phyloP scores from a whole-genome alignment of 176 grass and related monocot species.

The Oryza meyeriana region DNA sequence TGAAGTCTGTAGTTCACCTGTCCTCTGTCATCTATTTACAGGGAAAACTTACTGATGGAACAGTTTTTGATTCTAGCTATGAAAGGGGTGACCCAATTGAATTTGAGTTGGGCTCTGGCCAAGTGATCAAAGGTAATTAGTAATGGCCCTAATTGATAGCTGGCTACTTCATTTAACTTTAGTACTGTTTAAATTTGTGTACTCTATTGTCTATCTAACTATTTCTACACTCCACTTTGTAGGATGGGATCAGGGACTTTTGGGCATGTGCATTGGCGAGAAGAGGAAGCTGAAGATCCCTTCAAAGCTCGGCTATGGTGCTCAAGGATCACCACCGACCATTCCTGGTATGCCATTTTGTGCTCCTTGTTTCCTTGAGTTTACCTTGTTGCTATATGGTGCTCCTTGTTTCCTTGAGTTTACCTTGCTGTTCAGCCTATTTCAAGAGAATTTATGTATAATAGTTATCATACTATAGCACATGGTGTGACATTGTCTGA shows the following conservation, averaged over 20 bases:
- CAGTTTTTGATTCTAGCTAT: conserved; percentile 97
- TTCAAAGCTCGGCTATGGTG: conserved; percentile 88
- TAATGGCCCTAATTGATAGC: neutral
- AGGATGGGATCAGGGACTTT: conserved; percentile 97
- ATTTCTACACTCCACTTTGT: conserved; percentile 1
- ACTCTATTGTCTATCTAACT: neutral
- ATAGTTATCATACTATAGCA: neutral
- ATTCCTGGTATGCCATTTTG: conserved; percentile 59
- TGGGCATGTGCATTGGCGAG: conserved; percentile 97
- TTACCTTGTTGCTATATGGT: no score
- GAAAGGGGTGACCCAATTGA: conserved; percentile 96
- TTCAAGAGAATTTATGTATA: neutral
- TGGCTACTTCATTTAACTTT: neutral
- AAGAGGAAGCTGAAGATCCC: conserved; percentile 97
- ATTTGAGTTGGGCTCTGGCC: conserved; percentile 92
- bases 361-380: neutral
- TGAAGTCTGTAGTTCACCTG: neutral
- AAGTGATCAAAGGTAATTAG: conserved; percentile 89
- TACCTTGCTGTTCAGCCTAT: neutral
- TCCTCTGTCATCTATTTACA: conserved; percentile 33
- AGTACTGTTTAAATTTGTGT: neutral
- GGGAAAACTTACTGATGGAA: conserved; percentile 90
- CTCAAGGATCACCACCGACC: conserved; percentile 81
- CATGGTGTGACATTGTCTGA: no score
- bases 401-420: neutral